Evolutionary conservation across 176 grass and related monocot genomes (phyloP).

Genomic region (Guadua angustifolia): DNA sequence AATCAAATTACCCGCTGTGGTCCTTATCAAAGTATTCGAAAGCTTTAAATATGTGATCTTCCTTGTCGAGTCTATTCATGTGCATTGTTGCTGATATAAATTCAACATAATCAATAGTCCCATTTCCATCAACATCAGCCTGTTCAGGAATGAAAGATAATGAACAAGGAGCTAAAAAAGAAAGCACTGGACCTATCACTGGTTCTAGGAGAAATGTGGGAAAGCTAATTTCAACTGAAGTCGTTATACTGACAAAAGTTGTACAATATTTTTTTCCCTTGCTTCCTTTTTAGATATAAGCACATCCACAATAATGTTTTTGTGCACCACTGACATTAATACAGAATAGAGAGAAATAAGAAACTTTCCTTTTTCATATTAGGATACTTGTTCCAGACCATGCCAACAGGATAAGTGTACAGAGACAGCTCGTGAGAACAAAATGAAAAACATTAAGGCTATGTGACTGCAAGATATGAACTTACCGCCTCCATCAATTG

Average conservation of each 20-base stretch:
- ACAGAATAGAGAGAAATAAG: background rate
- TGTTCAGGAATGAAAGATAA: conserved; percentile 50
- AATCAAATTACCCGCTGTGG: conserved; percentile 72
- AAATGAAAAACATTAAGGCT: conserved; percentile 3
- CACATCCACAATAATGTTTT: background rate
- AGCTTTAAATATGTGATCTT: conserved; percentile 87
- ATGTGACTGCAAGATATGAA: conserved; percentile 19
- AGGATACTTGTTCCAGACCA: background rate
- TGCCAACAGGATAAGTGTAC: background rate
- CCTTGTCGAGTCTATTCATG: conserved; percentile 92
- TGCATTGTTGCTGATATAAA: conserved; percentile 98
- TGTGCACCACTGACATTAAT: background rate
- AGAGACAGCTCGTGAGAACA: background rate
- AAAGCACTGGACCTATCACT: conserved; percentile 8
- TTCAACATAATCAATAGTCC: conserved; percentile 89
- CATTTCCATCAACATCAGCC: conserved; percentile 98
- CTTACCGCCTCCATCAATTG: conserved; percentile 91
- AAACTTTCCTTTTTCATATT: background rate
- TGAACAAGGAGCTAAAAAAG: conserved; percentile 21
- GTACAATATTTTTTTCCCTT: background rate
- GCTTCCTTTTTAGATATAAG: conserved; percentile 5
- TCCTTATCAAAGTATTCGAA: conserved; percentile 97
- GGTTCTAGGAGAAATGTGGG: background rate
- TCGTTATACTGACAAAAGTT: background rate
- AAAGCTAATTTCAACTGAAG: background rate